Evolutionary conservation across 2,329 filamentous ascomycete species (phyloP), one percentile per base, ranked within the genome.

Genomic region (Apiospora malaysiana): DNA sequence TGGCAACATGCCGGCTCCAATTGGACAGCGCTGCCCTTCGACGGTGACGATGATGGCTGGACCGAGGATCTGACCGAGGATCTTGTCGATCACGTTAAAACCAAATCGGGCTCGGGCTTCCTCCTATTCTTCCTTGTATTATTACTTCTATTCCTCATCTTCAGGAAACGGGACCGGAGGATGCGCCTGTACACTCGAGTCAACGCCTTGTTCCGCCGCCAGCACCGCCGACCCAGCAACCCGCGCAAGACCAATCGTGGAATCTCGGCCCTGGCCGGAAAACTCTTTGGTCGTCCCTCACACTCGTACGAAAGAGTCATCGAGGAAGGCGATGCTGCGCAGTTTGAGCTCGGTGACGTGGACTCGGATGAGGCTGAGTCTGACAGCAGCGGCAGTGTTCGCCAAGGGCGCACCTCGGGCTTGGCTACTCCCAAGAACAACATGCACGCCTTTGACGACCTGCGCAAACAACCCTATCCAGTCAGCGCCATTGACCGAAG

Each of bases 1-100:
- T 99, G 98, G 80, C 94, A 97, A 80, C 91, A 91, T 76, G 94
- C 95, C 0, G 92, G 92, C 12, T 92, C 90, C 5, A 84, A 80
- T 70, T 85, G 81, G 78, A 81, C 81, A 37, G 77, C 78, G 0
- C 51, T 77, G 12, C 76, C 74, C 23, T 71, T 74, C n/a, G 77
- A 76, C 7, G 78, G 81, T 5, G 81, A 83, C 47, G 81, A 85
- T 66, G 87, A 90, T 69, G 87, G 89, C 68, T 90, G 89, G 85
- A 81, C 81, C 27, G 83, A 87, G 68, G 79, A 72, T 32, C 43
- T 81, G 1, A 83, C 84, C 2, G 85, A 88, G 71, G 87, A 89
- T 42, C 83, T 97, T 7, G 89, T 95, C 68, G 85, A 89, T 72
- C 87, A 89, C 76, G 87, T 91, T 69, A 88, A 91, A 63, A 88